phyloP scores from a whole-genome alignment of 2,329 filamentous ascomycete species.

The Aspergillus latus region DNA sequence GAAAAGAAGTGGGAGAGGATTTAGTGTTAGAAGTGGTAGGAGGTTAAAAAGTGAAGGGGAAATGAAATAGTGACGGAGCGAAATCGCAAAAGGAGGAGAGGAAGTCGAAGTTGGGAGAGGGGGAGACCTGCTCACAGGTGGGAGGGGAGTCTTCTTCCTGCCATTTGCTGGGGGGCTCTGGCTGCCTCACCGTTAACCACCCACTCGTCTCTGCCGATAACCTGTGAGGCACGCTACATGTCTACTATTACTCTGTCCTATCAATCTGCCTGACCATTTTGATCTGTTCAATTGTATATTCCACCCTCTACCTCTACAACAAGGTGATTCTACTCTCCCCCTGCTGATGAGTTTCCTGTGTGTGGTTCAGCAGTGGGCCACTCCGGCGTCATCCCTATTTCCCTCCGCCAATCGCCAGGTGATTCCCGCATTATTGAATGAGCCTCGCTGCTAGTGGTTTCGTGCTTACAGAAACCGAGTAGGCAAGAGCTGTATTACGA shows the following conservation, averaged over 20 bases:
- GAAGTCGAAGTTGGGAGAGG: slow-evolving; percentile 13
- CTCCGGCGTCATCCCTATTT: slow-evolving; percentile 39
- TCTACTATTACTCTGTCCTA: slow-evolving; percentile 2
- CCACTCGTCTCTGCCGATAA: neutral
- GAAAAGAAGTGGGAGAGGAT: slow-evolving; percentile 17
- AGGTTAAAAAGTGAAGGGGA: neutral
- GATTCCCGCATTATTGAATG: neutral
- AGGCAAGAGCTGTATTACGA: neutral
- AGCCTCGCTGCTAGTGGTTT: neutral
- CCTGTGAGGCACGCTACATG: neutral
- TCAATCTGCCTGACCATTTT: neutral
- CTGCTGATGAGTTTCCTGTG: slow-evolving; percentile 24
- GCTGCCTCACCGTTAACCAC: slow-evolving; percentile 7
- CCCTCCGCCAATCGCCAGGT: slow-evolving; percentile 34
- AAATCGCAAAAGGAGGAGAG: slow-evolving; percentile 6
- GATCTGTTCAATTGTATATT: neutral
- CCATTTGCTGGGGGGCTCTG: slow-evolving; percentile 5
- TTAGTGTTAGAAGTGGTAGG: slow-evolving; percentile 17
- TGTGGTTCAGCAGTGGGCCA: slow-evolving; percentile 44
- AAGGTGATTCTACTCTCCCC: neutral
- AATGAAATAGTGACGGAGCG: neutral
- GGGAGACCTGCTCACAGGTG: slow-evolving; percentile 11
- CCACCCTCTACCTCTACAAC: neutral
- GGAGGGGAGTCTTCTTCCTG: slow-evolving; percentile 12
- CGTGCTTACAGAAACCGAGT: neutral